Percentiles rank a stretch among this genome's conserved stretches.
These are phyloP conservation scores for Candida stauntonica DNA, from an alignment of 805 yeast species.

Conservation along the genomic window DNA sequence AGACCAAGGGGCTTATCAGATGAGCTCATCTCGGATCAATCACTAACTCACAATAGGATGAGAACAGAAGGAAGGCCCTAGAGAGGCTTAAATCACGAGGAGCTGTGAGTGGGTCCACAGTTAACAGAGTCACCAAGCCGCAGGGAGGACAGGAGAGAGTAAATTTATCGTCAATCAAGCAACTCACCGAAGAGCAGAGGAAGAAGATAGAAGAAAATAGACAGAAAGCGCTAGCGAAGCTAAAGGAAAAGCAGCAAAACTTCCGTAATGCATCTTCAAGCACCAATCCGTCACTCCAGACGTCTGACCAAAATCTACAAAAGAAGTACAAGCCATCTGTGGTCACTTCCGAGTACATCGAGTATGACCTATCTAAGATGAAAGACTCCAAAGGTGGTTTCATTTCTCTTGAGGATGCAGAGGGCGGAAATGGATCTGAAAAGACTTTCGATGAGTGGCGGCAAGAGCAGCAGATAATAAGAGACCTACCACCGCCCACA, in stretches of 20 bases:
- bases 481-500: slow-evolving; percentile 66
- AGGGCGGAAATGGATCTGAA: slow-evolving; percentile 48
- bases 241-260: slow-evolving; percentile 31
- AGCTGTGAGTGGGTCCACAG: slow-evolving; percentile 15
- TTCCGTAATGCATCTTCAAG: slow-evolving; percentile 35
- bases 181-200: slow-evolving; percentile 45
- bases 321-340: slow-evolving; percentile 39
- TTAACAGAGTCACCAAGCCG: slow-evolving; percentile 18
- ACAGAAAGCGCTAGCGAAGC: slow-evolving; percentile 45
- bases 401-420: slow-evolving; percentile 34
- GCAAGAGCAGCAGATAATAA: slow-evolving; percentile 39
- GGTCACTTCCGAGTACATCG: slow-evolving; percentile 64
- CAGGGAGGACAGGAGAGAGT: slow-evolving; percentile 12
- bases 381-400: slow-evolving; percentile 82
- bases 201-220: slow-evolving; percentile 49
- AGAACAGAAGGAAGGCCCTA: slow-evolving; percentile 57
- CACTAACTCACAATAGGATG: too few species aligned
- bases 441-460: slow-evolving; percentile 45
- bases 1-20: too few species aligned
- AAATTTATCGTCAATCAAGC: slow-evolving; percentile 20
- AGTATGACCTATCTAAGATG: slow-evolving; percentile 89
- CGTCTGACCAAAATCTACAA: not conserved
- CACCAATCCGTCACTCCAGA: slow-evolving; percentile 16
- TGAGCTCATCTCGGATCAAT: too few species aligned
- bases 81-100: slow-evolving; percentile 51